These are phyloP conservation scores for Symbiodinium natans DNA, from an alignment of 73 alveolate genomes.

Conservation along the genomic window DNA sequence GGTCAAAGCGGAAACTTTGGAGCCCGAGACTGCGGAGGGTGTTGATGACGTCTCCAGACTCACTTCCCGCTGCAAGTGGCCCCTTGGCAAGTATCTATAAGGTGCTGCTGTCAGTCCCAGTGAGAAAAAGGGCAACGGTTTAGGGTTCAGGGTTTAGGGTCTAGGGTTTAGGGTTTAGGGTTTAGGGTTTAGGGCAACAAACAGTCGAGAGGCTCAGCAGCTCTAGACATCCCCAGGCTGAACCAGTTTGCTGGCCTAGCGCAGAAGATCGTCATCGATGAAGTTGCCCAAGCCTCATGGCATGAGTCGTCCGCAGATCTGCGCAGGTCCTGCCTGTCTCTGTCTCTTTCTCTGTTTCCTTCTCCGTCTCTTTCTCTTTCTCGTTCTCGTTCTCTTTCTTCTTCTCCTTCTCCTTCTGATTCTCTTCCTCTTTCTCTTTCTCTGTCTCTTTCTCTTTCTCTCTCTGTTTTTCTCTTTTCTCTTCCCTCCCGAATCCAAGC, in stretches of 20 bases:
- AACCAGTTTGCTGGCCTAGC: constrained; percentile 24
- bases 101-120: too few relatives aligned
- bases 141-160: background rate
- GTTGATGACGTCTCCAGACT: constrained; percentile 38
- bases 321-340: too few relatives aligned
- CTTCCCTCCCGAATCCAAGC: too few relatives aligned
- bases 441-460: background rate
- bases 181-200: too few relatives aligned
- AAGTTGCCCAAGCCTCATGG: background rate
- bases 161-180: too few relatives aligned
- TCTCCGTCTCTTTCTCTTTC: background rate
- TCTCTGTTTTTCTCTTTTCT: too few relatives aligned
- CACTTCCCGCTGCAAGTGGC: constrained; percentile 31
- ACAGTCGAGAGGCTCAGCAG: too few relatives aligned
- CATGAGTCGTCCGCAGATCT: too few relatives aligned
- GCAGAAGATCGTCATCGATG: background rate
- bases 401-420: too few relatives aligned
- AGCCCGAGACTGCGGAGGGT: constrained; percentile 3
- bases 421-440: background rate
- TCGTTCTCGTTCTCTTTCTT: too few relatives aligned
- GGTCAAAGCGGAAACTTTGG: background rate
- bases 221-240: background rate
- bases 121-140: too few relatives aligned
- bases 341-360: background rate
- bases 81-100: background rate